Base-by-base conservation (phyloP, 768 basidiomycete species). In the Kwoniella dejecticola region DNA sequence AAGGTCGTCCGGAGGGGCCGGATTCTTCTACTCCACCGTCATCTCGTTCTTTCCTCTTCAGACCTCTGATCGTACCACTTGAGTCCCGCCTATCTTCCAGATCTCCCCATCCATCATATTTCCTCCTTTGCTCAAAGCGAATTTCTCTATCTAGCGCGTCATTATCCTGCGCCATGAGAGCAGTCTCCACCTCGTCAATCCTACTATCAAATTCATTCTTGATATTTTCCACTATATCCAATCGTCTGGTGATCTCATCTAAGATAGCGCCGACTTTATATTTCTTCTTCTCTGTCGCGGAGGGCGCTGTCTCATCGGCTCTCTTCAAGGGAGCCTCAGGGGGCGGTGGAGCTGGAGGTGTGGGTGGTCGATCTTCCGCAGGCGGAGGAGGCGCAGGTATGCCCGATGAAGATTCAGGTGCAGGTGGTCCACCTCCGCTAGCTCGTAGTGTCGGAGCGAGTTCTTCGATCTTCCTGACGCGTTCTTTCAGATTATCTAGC, bases 401-500 rank as follows among this genome's bases (percentile, higher is more conserved):
- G 21, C 7, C 44, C 1, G 42, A 2, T 46, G 36, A 12, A 27
- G 44, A 27, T 12, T 27, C 40, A 12, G 46, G 30, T 5, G 29
- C 15, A 0, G 56, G 47, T 6, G 46, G 47, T 57, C 13, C 13
- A 4, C 29, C 42, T 0, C 21, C 40, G 17, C 24, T 10, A 21
- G 41, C 24, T 29, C 40, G 26, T 6, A 36, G 29, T 7, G 13
- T 54, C 15, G 31, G n/a, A 27, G 30, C 42, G 4, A 49, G 23
- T 10, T 62, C 52, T 21, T 63, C 66, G 4, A 63, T 47, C 40
- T 50, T 60, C 27, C 23, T 31, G 27, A 67, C 27, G 15, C 66
- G 26, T 31, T 60, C 62, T 27, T 57, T 59, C 44, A 63, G n/a
- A 23, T 23, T 58, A 24, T 63, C 62, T 15, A 67, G 17, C 47